Evolutionary conservation across 768 basidiomycete genomes (phyloP).

Genomic region (Pisolithus albus): DNA sequence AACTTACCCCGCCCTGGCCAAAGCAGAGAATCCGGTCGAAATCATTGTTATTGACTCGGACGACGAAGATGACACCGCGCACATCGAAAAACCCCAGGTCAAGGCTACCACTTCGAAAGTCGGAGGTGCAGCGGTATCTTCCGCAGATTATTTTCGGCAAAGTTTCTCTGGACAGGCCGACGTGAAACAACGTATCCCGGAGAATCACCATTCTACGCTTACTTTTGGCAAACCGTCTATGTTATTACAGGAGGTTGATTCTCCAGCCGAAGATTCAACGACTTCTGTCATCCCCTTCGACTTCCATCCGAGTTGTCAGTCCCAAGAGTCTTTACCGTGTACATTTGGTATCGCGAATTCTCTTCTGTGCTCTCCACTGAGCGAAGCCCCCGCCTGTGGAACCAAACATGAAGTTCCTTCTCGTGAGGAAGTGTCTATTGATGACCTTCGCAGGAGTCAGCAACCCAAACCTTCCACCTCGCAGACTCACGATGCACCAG

Average conservation of each 20-base stretch:
- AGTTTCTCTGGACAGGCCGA: too few species aligned
- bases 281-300: background rate
- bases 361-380: conserved; percentile 7
- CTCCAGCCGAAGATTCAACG: background rate
- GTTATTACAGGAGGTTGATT: conserved; percentile 10
- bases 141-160: too few species aligned
- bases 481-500: background rate
- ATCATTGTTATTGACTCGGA: conserved; percentile 63
- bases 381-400: background rate
- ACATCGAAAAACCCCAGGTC: background rate
- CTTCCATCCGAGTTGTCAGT: background rate
- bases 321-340: background rate
- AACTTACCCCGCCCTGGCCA: background rate
- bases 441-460: too few species aligned
- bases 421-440: too few species aligned
- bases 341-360: conserved; percentile 16
- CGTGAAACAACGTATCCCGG: background rate
- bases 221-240: conserved; percentile 23
- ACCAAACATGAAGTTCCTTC: background rate
- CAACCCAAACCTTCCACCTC: too few species aligned
- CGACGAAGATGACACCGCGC: conserved; percentile 31
- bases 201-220: background rate
- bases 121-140: background rate
- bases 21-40: conserved; percentile 21
- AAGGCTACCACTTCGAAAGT: background rate